These are phyloP conservation scores for Coemansia guatemalensis DNA, from an alignment of 192 early-diverging fungal species.

Conservation along the genomic window DNA sequence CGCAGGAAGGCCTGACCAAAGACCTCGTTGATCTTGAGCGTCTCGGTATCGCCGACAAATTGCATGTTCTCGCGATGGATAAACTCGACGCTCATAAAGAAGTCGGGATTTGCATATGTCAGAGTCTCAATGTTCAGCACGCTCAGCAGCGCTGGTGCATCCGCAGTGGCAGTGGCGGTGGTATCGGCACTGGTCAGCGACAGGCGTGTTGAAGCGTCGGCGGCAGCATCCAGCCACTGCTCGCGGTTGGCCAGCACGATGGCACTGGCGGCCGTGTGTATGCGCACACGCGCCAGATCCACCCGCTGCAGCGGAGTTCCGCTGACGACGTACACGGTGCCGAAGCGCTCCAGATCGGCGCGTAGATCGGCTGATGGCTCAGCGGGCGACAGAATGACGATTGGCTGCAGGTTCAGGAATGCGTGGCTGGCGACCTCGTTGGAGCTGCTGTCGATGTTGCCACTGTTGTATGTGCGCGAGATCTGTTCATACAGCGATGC, in stretches of 20 bases:
- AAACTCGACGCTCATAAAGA: conserved; percentile 73
- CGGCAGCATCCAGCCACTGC: conserved; percentile 35
- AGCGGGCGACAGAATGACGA: conserved; percentile 60
- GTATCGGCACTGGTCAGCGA: conserved; percentile 52
- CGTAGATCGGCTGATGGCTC: conserved; percentile 46
- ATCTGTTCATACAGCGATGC: conserved; percentile 52
- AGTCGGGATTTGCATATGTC: conserved; percentile 39
- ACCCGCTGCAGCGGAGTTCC: conserved; percentile 60
- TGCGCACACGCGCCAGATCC: conserved; percentile 60
- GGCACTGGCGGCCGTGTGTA: conserved; percentile 56
- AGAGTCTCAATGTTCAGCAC: conserved; percentile 68
- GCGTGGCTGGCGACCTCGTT: not conserved
- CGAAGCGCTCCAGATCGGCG: conserved; percentile 53
- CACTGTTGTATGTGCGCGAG: conserved; percentile 41
- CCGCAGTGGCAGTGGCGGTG: conserved; percentile 55
- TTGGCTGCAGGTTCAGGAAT: conserved; percentile 50
- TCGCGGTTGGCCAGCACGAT: conserved; percentile 61
- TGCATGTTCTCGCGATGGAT: conserved; percentile 74
- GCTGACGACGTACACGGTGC: conserved; percentile 55
- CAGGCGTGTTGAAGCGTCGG: conserved; percentile 34
- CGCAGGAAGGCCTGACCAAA: conserved; percentile 64
- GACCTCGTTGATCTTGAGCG: conserved; percentile 57
- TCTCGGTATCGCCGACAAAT: conserved; percentile 67
- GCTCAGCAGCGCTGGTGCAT: conserved; percentile 63
- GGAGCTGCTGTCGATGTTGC: not conserved